Conservation (phyloP, 306 rosid species). For the Pachyrhizus erosus region DNA sequence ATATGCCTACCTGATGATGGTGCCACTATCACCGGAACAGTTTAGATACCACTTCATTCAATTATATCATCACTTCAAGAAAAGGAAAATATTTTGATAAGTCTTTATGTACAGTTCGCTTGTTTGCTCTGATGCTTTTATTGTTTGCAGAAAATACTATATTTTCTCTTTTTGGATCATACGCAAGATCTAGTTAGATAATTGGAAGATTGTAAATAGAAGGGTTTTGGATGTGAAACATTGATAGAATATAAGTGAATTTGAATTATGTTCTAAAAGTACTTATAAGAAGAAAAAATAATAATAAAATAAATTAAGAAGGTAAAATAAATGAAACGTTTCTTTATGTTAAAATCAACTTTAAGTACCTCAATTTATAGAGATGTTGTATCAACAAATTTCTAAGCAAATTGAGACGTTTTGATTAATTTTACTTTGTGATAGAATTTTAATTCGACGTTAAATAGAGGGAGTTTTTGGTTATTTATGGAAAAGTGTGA, state of each 20-base stretch:
- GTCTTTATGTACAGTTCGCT: slow-evolving; percentile 27
- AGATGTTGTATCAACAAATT: too few species aligned
- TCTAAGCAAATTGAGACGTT: too few species aligned
- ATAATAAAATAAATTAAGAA: not conserved
- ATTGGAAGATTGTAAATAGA: slow-evolving; percentile 22
- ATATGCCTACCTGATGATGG: slow-evolving; percentile 49
- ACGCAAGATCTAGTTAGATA: slow-evolving; percentile 16
- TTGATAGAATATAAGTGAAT: not conserved
- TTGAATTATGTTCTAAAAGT: not conserved
- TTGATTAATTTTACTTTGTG: too few species aligned
- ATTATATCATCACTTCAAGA: slow-evolving; percentile 20
- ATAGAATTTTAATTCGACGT: too few species aligned
- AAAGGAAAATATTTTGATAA: slow-evolving; percentile 1
- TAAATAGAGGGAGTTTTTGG: too few species aligned
- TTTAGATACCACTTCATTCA: slow-evolving; percentile 33
- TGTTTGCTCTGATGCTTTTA: slow-evolving; percentile 27
- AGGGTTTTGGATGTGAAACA: slow-evolving; percentile 4
- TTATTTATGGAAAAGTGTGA: too few species aligned
- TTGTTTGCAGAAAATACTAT: not conserved
- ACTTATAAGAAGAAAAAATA: not conserved
- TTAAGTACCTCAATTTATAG: too few species aligned
- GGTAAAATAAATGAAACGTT: not conserved
- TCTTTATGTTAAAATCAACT: not conserved
- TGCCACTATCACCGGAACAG: slow-evolving; percentile 24
- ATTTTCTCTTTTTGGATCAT: not conserved